Conservation (phyloP, 129 eudicot genomes). For the Flaveria ramosissima region DNA sequence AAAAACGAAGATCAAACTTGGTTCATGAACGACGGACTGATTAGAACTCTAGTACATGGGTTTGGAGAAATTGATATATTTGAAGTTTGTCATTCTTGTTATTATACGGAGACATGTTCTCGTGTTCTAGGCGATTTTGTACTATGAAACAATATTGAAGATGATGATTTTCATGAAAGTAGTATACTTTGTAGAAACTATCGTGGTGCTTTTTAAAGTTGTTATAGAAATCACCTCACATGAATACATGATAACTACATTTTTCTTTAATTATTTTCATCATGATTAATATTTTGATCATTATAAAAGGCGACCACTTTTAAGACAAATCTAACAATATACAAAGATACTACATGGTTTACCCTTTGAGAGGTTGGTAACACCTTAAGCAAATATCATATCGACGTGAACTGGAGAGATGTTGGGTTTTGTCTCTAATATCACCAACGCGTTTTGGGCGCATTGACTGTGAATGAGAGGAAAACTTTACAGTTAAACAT, state of each 20-base stretch:
- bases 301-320: no score
- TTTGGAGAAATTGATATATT: constrained; percentile 13
- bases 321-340: no score
- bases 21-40: not conserved
- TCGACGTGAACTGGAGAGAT: no score
- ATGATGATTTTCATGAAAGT: constrained; percentile 17
- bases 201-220: constrained; percentile 1
- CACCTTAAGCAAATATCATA: no score
- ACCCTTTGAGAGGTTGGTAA: no score
- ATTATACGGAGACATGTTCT: not conserved
- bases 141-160: constrained; percentile 10
- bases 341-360: no score
- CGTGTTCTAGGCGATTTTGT: constrained; percentile 29
- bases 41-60: constrained; percentile 7
- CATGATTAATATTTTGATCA: no score
- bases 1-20: not conserved
- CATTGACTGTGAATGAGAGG: no score
- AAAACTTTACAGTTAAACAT: no score
- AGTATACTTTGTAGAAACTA: constrained; percentile 4
- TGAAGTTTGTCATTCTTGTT: constrained; percentile 19
- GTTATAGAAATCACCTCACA: not conserved
- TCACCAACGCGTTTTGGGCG: no score
- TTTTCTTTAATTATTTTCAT: not conserved
- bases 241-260: not conserved
- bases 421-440: no score